Conservation (phyloP, 345 rosid species). For the Eucalyptus sp. region DNA sequence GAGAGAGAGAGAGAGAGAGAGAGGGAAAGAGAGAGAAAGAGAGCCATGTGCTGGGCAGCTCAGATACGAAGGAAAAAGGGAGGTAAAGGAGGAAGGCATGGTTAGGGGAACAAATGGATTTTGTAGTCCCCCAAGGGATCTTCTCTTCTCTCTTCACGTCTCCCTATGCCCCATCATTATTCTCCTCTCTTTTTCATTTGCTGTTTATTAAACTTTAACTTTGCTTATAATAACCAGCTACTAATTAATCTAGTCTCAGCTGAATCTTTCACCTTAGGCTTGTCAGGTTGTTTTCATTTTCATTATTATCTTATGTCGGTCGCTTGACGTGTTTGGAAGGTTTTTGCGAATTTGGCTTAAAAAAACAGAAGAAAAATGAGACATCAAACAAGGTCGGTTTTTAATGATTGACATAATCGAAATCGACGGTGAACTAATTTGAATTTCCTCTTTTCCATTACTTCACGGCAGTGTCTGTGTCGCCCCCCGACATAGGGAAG, state of each 20-base stretch:
- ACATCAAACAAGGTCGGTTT: background rate
- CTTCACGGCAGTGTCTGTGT: background rate
- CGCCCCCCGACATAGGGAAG: background rate
- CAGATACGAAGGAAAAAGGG: background rate
- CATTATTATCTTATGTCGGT: background rate
- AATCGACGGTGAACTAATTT: background rate
- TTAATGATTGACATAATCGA: background rate
- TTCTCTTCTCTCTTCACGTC: constrained; percentile 20
- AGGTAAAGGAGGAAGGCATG: constrained; percentile 12
- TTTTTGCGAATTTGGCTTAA: background rate
- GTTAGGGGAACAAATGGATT: constrained; percentile 61
- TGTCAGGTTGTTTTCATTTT: background rate
- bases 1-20: background rate
- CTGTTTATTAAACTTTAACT: background rate
- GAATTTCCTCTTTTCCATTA: background rate
- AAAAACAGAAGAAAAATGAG: background rate
- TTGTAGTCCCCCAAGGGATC: constrained; percentile 85
- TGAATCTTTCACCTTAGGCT: background rate
- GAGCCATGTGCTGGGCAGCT: constrained; percentile 58
- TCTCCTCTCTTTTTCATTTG: background rate
- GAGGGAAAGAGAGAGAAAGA: background rate
- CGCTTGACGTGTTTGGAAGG: background rate
- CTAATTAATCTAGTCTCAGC: background rate
- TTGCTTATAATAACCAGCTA: background rate
- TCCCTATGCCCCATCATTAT: constrained; percentile 28